Conservation (phyloP, 805 yeast species). For the Blastobotrys peoriensis region DNA sequence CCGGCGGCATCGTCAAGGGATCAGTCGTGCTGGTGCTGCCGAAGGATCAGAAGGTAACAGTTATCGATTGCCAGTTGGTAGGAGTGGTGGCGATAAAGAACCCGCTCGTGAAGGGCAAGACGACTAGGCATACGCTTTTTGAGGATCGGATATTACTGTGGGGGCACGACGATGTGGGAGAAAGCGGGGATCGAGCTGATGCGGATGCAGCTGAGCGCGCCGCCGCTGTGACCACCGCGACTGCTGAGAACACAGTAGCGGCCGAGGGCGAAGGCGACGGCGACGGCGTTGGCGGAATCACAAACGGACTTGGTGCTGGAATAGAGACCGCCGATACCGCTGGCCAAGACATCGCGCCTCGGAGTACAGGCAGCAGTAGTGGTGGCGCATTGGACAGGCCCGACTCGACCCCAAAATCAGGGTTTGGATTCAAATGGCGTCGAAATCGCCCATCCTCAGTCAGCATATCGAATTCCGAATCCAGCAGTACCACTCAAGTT, state of each 20-base stretch:
- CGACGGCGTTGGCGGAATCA: neutral
- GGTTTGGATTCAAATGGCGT: too few relatives aligned
- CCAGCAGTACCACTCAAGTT: neutral
- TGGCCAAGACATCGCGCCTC: neutral
- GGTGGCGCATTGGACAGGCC: neutral
- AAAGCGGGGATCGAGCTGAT: neutral
- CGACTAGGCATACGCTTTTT: slow-evolving; percentile 24
- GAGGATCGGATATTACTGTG: slow-evolving; percentile 26
- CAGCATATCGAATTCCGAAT: neutral
- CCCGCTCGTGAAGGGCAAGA: slow-evolving; percentile 27
- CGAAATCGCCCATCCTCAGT: neutral
- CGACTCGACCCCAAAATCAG: too few relatives aligned
- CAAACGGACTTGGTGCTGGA: neutral
- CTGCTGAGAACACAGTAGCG: neutral
- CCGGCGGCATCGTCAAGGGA: slow-evolving; percentile 56
- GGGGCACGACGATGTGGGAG: slow-evolving; percentile 12
- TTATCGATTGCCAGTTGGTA: slow-evolving; percentile 22
- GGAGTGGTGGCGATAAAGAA: slow-evolving; percentile 28
- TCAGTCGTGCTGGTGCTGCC: slow-evolving; percentile 27
- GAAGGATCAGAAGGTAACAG: slow-evolving; percentile 20
- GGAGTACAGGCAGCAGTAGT: neutral
- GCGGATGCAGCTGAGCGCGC: neutral
- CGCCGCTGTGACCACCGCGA: neutral
- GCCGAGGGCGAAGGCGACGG: neutral
- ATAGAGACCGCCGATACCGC: neutral